Conservation (phyloP, 768 basidiomycete genomes). For the Leucogyrophana mollusca region DNA sequence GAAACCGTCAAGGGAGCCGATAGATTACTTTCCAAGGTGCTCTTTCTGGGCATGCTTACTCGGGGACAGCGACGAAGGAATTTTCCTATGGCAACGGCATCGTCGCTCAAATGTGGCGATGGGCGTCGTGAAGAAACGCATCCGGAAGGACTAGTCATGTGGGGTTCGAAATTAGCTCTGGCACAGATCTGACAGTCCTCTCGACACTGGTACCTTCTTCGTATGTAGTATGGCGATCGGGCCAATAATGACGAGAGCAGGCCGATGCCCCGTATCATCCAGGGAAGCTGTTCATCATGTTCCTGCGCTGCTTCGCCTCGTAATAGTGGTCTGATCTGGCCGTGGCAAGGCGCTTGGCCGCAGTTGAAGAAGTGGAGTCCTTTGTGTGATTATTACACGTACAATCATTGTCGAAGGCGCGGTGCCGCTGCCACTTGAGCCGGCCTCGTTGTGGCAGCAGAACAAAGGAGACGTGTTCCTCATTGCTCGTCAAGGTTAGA, state of each 20-base stretch:
- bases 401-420: conserved; percentile 14
- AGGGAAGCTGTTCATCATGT: conserved; percentile 2
- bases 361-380: not conserved
- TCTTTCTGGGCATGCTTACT: not conserved
- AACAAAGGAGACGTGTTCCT: conserved; percentile 2
- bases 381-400: conserved; percentile 14
- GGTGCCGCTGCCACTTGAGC: conserved; percentile 20
- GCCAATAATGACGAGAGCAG: conserved; percentile 9
- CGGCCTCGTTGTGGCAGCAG: conserved; percentile 16
- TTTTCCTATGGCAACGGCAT: conserved; percentile 5
- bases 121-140: not conserved
- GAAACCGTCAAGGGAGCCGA: not conserved
- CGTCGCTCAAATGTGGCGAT: not conserved
- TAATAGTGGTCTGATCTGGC: not conserved
- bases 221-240: conserved; percentile 5
- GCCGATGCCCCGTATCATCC: conserved; percentile 1
- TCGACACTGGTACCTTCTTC: conserved; percentile 5
- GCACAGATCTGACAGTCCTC: not conserved
- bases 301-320: not conserved
- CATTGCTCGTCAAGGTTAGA: too few species aligned
- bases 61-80: not conserved
- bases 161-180: not conserved
- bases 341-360: not conserved
- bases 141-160: not conserved
- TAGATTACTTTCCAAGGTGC: not conserved